Evolutionary conservation across 768 basidiomycete species (phyloP).

Genomic region (Xerocomellus chrysenteron): DNA sequence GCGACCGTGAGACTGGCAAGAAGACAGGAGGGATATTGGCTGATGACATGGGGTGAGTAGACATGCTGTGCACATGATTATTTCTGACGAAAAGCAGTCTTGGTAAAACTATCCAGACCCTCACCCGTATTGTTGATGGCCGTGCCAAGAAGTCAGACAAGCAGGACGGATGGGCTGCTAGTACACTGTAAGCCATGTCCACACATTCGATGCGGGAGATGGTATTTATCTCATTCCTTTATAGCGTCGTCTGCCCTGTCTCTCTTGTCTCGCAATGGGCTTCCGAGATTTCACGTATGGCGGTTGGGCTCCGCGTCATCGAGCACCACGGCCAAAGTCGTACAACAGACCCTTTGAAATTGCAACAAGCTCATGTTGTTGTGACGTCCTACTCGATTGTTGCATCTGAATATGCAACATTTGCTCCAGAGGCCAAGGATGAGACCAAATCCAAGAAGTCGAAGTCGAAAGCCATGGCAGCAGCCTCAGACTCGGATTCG

Average conservation of each 20-base stretch:
- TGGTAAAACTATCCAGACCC: slow-evolving; percentile 89
- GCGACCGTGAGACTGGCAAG: slow-evolving; percentile 74
- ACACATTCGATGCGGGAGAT: not conserved
- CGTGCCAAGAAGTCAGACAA: slow-evolving; percentile 67
- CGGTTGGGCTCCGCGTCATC: slow-evolving; percentile 61
- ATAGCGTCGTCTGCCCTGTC: slow-evolving; percentile 84
- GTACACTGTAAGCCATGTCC: slow-evolving; percentile 55
- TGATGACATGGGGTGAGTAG: slow-evolving; percentile 80
- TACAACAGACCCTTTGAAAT: slow-evolving; percentile 57
- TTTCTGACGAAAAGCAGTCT: slow-evolving; percentile 44
- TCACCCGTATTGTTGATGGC: slow-evolving; percentile 85
- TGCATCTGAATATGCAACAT: slow-evolving; percentile 71
- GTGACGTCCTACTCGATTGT: slow-evolving; percentile 88
- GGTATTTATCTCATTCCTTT: not conserved
- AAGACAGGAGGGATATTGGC: slow-evolving; percentile 86
- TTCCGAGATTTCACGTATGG: slow-evolving; percentile 75
- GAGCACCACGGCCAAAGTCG: slow-evolving; percentile 83
- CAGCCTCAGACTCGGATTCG: slow-evolving; percentile 30
- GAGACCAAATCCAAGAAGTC: slow-evolving; percentile 50
- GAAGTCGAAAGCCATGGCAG: slow-evolving; percentile 32
- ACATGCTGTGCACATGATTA: not conserved
- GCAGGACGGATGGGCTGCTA: slow-evolving; percentile 66
- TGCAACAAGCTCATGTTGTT: slow-evolving; percentile 65
- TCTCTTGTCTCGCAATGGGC: slow-evolving; percentile 92
- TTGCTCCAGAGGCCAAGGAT: slow-evolving; percentile 49